Base-by-base conservation (phyloP, 768 basidiomycete genomes). In the Imleria badia region DNA sequence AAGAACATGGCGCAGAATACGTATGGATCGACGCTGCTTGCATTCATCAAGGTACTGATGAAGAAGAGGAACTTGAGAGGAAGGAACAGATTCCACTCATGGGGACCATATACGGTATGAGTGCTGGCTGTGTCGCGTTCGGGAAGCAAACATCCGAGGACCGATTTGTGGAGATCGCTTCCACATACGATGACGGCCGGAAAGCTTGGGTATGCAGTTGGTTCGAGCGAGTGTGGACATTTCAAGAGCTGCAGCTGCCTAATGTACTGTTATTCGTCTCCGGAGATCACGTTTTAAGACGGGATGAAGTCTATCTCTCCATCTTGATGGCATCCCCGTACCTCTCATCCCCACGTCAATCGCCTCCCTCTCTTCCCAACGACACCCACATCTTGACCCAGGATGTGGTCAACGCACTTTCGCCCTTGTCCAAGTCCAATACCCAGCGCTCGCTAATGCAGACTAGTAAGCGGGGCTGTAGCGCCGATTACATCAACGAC, bases 221-320 rank as follows among this genome's bases (percentile, higher is more conserved):
- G 55, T 48, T 54, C 23, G 52, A 56, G 46, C 52, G 52, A 17
- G 55, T 54, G 15, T 56, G 55, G 52, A 48, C 52, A 5, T 54
- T 47, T 20, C 52, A 56, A 34, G 40, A 54, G 26, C 48, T 54
- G 5, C 53, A 54, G 41, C 34, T 54, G 19, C 48, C 48, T 6
- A 34, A 38, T n/a, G 40, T 36, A 29, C 14, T 56, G 6, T 13
- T 56, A 9, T 56, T 56, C 30, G 45, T 56, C 6, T 54, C 51
- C 34, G 51, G 55, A 31, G 51, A 54, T 23, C 40, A 30, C 10
- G 14, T 56, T 20, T 17, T 55, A 8, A 38, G 48, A 23, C 26
- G 48, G 14, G 20, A 51, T 11, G 48, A 55, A 43, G n/a, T 48
- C 11, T 54, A 54, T 19, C 20, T 54, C 20, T 20, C 41, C 19